These are phyloP conservation scores for Glaciozyma antarctica DNA, from an alignment of 768 basidiomycete species.

Conservation along the genomic window DNA sequence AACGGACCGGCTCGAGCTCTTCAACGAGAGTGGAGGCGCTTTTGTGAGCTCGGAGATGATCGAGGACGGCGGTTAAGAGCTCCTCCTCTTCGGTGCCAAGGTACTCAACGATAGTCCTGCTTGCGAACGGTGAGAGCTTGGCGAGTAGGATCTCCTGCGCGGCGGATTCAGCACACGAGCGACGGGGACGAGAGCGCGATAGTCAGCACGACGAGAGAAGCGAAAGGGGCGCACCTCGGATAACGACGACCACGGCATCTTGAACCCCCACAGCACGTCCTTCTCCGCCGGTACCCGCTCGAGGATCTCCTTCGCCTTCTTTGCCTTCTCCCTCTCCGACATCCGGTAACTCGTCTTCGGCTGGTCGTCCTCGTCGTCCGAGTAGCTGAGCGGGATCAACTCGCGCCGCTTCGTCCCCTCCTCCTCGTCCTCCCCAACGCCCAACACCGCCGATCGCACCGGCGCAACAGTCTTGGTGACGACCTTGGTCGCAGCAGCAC, in stretches of 20 bases:
- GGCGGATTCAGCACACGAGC: neutral
- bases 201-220: neutral
- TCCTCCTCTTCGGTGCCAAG: slow-evolving; percentile 35
- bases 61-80: slow-evolving; percentile 32
- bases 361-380: slow-evolving; percentile 32
- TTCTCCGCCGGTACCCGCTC: slow-evolving; percentile 27
- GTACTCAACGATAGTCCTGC: slow-evolving; percentile 33
- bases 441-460: slow-evolving; percentile 16
- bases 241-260: slow-evolving; percentile 30
- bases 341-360: slow-evolving; percentile 4
- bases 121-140: slow-evolving; percentile 31
- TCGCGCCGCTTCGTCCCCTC: slow-evolving; percentile 28
- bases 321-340: slow-evolving; percentile 21
- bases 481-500: slow-evolving; percentile 8
- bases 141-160: slow-evolving; percentile 28
- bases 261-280: slow-evolving; percentile 30
- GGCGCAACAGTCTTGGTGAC: slow-evolving; percentile 3
- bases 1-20: slow-evolving; percentile 36
- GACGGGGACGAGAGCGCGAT: neutral
- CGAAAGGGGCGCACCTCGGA: slow-evolving; percentile 26
- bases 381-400: slow-evolving; percentile 35
- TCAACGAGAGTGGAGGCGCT: slow-evolving; percentile 32
- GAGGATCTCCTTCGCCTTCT: slow-evolving; percentile 27
- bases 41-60: slow-evolving; percentile 33
- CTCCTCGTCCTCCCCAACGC: slow-evolving; percentile 41